Evolutionary conservation across 371 early-diverging fungal species (phyloP), one percentile per base, ranked within the genome.

Genomic region (Vairimorpha apis): DNA sequence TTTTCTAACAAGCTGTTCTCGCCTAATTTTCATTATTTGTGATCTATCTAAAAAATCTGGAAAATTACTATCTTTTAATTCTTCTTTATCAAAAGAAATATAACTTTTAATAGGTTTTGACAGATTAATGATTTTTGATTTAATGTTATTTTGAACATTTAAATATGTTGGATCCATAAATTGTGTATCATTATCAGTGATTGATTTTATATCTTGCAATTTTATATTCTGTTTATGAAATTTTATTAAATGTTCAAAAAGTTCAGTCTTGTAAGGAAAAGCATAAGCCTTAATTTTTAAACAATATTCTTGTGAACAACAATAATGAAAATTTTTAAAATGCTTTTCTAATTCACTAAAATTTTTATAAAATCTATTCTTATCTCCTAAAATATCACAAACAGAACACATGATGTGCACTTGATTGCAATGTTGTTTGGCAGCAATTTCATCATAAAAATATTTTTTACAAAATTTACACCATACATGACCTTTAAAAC

Each of bases 261-360:
- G 65, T 70, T 81, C 83, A 13, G 77, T 72, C 60, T 81, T 75
- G 44, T 83, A 79, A 4, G 78, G 72, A 72, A 80, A 83, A 13
- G 74, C 79, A 70, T 78, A 81, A 64, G 76, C 77, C 44, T 76
- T 76, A 23, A 33, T 74, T 38, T 74, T 56, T 47, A 65, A n/a
- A 66, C 83, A 83, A 37, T 53, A 51, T 21, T 59, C 44, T 21
- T 78, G 66, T 10, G 14, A 68, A 49, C 84, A 84, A 38, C 76
- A 79, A 62, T 73, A 82, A 51, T 84, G 84, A 18, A 51, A 44
- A 37, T 73, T 76, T 27, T 66, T 73, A 47, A 74, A 82, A 59
- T 84, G 84, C 13, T 30, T 47, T 66, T 82, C 81, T 16, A 84
- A 59, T 32, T 81, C 80, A 5, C 29, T 18, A 56, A 75, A 82